phyloP scores from a whole-genome alignment of 345 rosid species.

The Arabis alpina region DNA sequence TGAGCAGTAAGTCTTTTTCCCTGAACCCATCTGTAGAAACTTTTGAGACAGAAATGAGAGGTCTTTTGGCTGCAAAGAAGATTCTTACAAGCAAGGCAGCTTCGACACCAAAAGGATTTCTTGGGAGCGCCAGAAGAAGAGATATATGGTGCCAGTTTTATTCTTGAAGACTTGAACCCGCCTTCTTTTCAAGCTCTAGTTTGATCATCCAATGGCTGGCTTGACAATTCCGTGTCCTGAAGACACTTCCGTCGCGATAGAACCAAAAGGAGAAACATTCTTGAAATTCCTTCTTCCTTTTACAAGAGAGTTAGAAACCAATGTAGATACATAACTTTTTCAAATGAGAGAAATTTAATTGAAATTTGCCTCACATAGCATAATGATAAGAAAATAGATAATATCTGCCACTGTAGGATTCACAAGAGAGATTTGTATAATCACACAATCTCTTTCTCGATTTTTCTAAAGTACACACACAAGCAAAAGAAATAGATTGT shows the following conservation, averaged over 20 bases:
- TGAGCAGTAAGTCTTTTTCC: not conserved
- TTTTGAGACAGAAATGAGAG: not conserved
- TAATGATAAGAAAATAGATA: not conserved
- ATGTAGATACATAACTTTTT: not conserved
- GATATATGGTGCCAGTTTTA: constrained; percentile 47
- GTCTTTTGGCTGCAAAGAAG: constrained; percentile 15
- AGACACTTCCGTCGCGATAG: constrained; percentile 39
- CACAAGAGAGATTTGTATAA: not conserved
- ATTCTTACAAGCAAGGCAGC: constrained; percentile 5
- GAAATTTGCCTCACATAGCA: not conserved
- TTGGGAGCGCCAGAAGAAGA: constrained; percentile 49
- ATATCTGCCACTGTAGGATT: not conserved
- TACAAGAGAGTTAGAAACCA: not conserved
- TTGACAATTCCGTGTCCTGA: constrained; percentile 54
- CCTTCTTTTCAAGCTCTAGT: constrained; percentile 50
- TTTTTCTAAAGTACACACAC: not conserved
- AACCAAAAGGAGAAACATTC: not conserved
- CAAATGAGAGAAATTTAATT: constrained; percentile 1
- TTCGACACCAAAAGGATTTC: constrained; percentile 43
- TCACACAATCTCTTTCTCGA: not conserved
- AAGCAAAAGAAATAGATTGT: not conserved
- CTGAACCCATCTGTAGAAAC: constrained; percentile 12
- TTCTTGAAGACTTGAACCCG: constrained; percentile 32
- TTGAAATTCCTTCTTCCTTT: not conserved
- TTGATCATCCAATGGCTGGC: constrained; percentile 54